Conservation (phyloP, 2,329 filamentous ascomycete species). For the Colletotrichum salicis region DNA sequence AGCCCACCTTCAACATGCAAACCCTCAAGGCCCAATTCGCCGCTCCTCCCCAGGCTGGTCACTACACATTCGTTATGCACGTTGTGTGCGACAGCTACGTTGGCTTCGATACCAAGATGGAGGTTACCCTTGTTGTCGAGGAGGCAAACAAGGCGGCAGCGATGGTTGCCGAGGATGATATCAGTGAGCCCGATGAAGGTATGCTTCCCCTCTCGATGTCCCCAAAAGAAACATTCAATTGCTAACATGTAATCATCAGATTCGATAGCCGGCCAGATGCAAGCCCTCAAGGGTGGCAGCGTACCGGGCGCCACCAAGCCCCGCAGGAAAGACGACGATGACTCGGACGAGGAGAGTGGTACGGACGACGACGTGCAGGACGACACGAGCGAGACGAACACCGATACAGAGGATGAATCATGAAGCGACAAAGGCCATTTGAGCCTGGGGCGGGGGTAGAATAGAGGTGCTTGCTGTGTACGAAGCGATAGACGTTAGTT, state of each 20-base stretch:
- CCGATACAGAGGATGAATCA: constrained; percentile 73
- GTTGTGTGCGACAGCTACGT: constrained; percentile 95
- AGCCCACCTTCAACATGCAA: constrained; percentile 93
- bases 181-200: constrained; percentile 98
- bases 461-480: not conserved
- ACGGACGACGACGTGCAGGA: constrained; percentile 80
- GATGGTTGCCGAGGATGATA: constrained; percentile 89
- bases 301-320: constrained; percentile 65
- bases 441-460: not conserved
- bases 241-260: constrained; percentile 63
- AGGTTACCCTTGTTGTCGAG: constrained; percentile 89
- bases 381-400: constrained; percentile 75
- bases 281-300: constrained; percentile 79
- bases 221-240: not conserved
- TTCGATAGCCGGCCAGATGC: constrained; percentile 91
- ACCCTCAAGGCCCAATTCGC: constrained; percentile 98
- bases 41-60: constrained; percentile 88
- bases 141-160: constrained; percentile 86
- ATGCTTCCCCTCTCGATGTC: constrained; percentile 38
- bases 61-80: constrained; percentile 95
- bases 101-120: constrained; percentile 91
- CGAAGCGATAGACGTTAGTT: constrained; percentile 6
- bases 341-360: constrained; percentile 84
- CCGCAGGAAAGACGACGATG: constrained; percentile 63
- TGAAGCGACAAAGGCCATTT: constrained; percentile 39